Evolutionary conservation across 169 alveolate species (phyloP).

Genomic region (Perkinsus olseni): DNA sequence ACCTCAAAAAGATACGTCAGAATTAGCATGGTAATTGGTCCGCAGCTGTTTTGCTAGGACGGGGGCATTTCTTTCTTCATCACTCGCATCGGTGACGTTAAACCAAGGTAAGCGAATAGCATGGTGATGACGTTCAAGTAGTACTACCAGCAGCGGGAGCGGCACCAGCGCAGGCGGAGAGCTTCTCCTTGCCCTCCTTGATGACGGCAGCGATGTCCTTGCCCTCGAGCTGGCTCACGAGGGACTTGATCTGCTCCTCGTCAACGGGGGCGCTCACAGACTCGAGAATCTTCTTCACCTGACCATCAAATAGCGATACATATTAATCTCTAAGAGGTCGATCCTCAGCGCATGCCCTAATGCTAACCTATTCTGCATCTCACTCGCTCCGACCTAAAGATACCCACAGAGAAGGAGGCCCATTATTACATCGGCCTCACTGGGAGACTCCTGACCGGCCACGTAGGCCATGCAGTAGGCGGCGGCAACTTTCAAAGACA

Average conservation of each 20-base stretch:
- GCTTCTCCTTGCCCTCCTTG: slow-evolving; percentile 2
- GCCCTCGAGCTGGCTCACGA: not conserved
- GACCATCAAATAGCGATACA: not conserved
- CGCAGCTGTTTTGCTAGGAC: not conserved
- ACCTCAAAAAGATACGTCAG: not conserved
- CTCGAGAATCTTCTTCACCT: not conserved
- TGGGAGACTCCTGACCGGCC: slow-evolving; percentile 5
- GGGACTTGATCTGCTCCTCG: not conserved
- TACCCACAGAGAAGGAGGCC: not conserved
- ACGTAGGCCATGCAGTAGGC: slow-evolving; percentile 2
- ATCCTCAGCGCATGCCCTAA: not conserved
- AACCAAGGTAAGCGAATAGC: not conserved
- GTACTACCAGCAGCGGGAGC: not conserved
- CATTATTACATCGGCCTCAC: not conserved
- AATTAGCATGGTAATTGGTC: not conserved
- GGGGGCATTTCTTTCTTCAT: not conserved
- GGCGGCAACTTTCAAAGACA: not conserved
- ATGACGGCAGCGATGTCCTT: slow-evolving; percentile 2
- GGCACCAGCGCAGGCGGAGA: not conserved
- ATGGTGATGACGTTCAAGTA: not conserved
- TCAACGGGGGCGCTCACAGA: not conserved
- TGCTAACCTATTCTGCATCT: not conserved
- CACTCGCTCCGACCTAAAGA: not conserved
- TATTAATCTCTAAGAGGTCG: too few relatives aligned
- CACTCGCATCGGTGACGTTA: not conserved